These are phyloP conservation scores for Macaranga tanarius DNA, from an alignment of 441 rosid species.

Conservation along the genomic window DNA sequence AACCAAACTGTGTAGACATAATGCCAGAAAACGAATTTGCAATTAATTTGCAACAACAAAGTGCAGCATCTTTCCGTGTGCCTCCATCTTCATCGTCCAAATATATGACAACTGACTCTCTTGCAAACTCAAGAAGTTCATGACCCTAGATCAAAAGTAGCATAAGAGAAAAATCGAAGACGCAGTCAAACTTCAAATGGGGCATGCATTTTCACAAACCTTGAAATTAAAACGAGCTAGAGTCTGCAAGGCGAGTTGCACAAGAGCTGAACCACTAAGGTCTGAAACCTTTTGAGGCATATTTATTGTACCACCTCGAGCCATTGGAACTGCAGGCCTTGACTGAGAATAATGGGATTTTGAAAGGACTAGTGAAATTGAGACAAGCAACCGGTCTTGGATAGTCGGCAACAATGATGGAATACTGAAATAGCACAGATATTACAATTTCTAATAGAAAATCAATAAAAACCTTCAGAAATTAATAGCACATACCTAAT, in stretches of 20 bases:
- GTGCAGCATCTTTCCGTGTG: constrained; percentile 95
- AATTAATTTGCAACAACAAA: constrained; percentile 94
- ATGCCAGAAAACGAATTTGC: constrained; percentile 82
- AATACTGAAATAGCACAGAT: constrained; percentile 61
- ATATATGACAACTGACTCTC: constrained; percentile 87
- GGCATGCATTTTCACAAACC: constrained; percentile 42
- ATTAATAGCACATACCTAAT: constrained; percentile 48
- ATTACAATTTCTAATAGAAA: neutral
- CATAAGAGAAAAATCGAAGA: constrained; percentile 29
- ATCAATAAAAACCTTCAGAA: constrained; percentile 9
- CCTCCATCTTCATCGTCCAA: constrained; percentile 95
- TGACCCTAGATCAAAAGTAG: constrained; percentile 71
- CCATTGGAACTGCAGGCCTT: constrained; percentile 58
- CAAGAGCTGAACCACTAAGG: constrained; percentile 66
- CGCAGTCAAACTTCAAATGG: constrained; percentile 17
- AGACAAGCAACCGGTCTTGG: constrained; percentile 85
- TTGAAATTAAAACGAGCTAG: constrained; percentile 94
- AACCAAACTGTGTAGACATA: constrained; percentile 56
- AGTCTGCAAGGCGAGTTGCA: constrained; percentile 97
- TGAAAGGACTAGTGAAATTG: constrained; percentile 86
- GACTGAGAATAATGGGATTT: constrained; percentile 72
- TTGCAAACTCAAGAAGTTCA: constrained; percentile 96
- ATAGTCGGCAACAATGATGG: constrained; percentile 87
- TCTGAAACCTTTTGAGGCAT: constrained; percentile 69
- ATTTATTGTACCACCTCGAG: constrained; percentile 57